Evolutionary conservation across 2,329 filamentous ascomycete genomes (phyloP).

Genomic region (Penicillium sclerotiorum): DNA sequence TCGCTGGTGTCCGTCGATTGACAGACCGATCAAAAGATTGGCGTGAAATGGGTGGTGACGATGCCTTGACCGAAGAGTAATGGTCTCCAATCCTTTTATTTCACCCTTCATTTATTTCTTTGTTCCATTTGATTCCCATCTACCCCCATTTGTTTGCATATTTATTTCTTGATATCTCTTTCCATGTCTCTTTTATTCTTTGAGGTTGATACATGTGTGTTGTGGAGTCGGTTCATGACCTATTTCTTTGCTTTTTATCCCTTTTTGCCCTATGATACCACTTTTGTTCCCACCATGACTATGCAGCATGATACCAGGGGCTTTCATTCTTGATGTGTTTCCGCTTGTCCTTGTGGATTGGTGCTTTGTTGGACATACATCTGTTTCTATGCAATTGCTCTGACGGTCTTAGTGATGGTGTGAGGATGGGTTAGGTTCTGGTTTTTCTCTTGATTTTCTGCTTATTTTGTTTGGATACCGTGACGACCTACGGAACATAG

Average conservation of each 20-base stretch:
- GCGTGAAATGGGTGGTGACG: slow-evolving; percentile 81
- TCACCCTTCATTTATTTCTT: neutral
- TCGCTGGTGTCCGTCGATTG: slow-evolving; percentile 77
- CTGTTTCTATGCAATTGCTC: slow-evolving; percentile 25
- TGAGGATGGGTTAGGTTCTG: slow-evolving; percentile 14
- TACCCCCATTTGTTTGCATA: neutral
- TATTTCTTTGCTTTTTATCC: slow-evolving; percentile 9
- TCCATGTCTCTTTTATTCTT: slow-evolving; percentile 5
- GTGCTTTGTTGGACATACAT: slow-evolving; percentile 20
- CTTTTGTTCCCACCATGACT: slow-evolving; percentile 40
- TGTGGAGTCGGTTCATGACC: slow-evolving; percentile 18
- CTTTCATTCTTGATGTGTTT: slow-evolving; percentile 25
- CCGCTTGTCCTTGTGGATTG: slow-evolving; percentile 20
- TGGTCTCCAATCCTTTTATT: slow-evolving; percentile 1
- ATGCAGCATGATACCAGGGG: slow-evolving; percentile 39
- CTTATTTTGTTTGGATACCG: slow-evolving; percentile 6
- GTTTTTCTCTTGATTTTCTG: slow-evolving; percentile 1
- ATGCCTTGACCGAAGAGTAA: slow-evolving; percentile 63
- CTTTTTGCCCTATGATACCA: slow-evolving; percentile 42
- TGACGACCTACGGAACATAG: slow-evolving; percentile 17
- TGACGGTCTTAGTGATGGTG: slow-evolving; percentile 21
- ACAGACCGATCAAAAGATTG: slow-evolving; percentile 86
- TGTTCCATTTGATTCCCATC: slow-evolving; percentile 7
- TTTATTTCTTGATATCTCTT: neutral
- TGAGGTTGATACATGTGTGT: slow-evolving; percentile 5